A percentile compares a stretch with the other conserved stretches of the same genome.
Conservation (phyloP, 2,329 filamentous ascomycete genomes). For the Metarhizium anisopliae region DNA sequence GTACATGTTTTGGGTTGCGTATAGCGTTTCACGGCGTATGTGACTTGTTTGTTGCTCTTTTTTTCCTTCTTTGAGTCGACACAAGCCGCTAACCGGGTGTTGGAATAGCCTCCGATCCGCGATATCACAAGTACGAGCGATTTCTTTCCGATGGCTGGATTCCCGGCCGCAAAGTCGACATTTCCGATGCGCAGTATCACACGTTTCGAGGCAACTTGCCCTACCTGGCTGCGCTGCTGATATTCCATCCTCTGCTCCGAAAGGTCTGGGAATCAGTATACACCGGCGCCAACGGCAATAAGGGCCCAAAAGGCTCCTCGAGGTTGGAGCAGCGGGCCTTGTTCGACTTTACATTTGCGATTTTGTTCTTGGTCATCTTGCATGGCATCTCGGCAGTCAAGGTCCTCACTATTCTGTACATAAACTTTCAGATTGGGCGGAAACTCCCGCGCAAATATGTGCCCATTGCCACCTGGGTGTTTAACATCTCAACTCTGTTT, state of each 20-base stretch:
- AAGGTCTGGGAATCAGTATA: constrained; percentile 55
- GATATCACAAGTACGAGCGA: constrained; percentile 65
- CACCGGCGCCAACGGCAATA: constrained; percentile 23
- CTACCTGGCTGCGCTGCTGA: constrained; percentile 63
- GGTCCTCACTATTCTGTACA: constrained; percentile 66
- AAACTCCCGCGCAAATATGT: constrained; percentile 60
- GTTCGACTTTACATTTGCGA: constrained; percentile 77
- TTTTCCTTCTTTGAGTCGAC: constrained; percentile 9
- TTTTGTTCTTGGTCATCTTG: constrained; percentile 67
- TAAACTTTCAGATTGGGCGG: constrained; percentile 76
- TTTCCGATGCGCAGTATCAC: constrained; percentile 80
- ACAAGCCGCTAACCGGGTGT: not conserved
- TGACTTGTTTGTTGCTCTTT: constrained; percentile 8
- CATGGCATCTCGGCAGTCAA: constrained; percentile 84
- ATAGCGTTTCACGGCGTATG: constrained; percentile 74
- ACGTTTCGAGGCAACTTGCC: constrained; percentile 82
- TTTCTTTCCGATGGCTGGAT: constrained; percentile 81
- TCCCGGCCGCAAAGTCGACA: constrained; percentile 82
- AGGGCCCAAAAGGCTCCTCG: constrained; percentile 37
- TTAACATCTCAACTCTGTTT: constrained; percentile 80
- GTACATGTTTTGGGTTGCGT: constrained; percentile 84
- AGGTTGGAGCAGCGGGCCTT: constrained; percentile 61
- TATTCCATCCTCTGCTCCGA: constrained; percentile 72
- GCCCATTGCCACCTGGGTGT: constrained; percentile 74
- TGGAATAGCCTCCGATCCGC: constrained; percentile 62